Conservation (phyloP, 1,284 basidiomycete genomes). For the Leccinum subspadiceum region DNA sequence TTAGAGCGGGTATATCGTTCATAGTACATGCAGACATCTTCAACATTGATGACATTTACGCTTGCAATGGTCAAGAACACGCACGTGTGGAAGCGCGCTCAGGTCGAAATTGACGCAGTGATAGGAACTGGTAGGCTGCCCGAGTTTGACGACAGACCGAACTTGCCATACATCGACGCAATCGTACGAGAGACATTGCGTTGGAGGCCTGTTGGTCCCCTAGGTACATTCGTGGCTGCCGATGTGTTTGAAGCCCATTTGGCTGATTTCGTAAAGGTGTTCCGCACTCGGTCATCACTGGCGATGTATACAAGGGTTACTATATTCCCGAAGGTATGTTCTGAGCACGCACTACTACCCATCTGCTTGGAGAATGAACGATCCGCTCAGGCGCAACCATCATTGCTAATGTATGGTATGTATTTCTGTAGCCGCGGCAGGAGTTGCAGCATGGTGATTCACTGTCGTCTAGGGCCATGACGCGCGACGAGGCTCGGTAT, state of each 20-base stretch:
- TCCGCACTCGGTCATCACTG: constrained; percentile 4
- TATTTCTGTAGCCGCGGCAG: too few relatives aligned
- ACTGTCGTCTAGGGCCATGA: constrained; percentile 15
- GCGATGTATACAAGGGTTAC: constrained; percentile 18
- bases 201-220: neutral
- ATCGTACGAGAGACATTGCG: neutral
- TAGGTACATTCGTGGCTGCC: neutral
- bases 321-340: constrained; percentile 25
- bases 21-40: neutral
- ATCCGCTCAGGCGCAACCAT: constrained; percentile 8
- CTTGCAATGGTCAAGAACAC: neutral
- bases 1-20: neutral
- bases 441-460: neutral
- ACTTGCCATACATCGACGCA: neutral
- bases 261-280: too few relatives aligned
- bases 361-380: neutral
- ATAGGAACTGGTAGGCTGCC: neutral
- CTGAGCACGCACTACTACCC: too few relatives aligned
- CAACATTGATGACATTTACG: neutral
- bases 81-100: neutral
- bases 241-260: too few relatives aligned
- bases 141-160: neutral
- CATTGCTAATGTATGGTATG: constrained; percentile 19
- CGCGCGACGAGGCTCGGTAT: constrained; percentile 17
- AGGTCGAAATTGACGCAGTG: neutral